phyloP scores from a whole-genome alignment of 2,329 filamentous ascomycete genomes.

The Exophiala sp. region DNA sequence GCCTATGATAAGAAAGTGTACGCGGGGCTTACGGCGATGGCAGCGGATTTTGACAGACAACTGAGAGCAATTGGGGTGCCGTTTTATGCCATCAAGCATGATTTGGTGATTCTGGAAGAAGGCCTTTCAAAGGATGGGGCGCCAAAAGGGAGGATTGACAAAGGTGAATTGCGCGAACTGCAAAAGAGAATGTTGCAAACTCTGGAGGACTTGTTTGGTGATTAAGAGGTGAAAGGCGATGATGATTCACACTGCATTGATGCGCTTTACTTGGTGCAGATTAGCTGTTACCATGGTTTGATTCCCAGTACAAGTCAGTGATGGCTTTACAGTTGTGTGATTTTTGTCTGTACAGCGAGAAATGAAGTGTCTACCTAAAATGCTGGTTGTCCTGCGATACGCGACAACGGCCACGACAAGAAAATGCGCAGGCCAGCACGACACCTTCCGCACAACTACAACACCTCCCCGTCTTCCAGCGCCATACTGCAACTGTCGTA shows the following conservation, averaged over 20 bases:
- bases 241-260: background rate
- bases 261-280: background rate
- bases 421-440: no score
- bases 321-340: background rate
- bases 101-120: slow-evolving; percentile 37
- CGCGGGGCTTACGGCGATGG: slow-evolving; percentile 54
- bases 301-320: no score
- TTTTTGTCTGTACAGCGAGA: background rate
- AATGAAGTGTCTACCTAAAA: background rate
- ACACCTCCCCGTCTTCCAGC: no score
- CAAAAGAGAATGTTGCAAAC: slow-evolving; percentile 47
- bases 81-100: slow-evolving; percentile 51
- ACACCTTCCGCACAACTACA: no score
- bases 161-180: slow-evolving; percentile 40
- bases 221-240: slow-evolving; percentile 1
- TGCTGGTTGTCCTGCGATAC: background rate
- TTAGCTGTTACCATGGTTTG: background rate
- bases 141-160: slow-evolving; percentile 33
- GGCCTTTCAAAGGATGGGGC: slow-evolving; percentile 18
- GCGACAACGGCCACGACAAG: background rate
- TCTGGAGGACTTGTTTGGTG: slow-evolving; percentile 46
- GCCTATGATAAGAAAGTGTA: slow-evolving; percentile 60
- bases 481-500: background rate
- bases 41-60: slow-evolving; percentile 50
- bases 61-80: slow-evolving; percentile 55